Evolutionary conservation across 257 asterid species (phyloP), one percentile per base, ranked within the genome.

Genomic region (Salvia splendens): DNA sequence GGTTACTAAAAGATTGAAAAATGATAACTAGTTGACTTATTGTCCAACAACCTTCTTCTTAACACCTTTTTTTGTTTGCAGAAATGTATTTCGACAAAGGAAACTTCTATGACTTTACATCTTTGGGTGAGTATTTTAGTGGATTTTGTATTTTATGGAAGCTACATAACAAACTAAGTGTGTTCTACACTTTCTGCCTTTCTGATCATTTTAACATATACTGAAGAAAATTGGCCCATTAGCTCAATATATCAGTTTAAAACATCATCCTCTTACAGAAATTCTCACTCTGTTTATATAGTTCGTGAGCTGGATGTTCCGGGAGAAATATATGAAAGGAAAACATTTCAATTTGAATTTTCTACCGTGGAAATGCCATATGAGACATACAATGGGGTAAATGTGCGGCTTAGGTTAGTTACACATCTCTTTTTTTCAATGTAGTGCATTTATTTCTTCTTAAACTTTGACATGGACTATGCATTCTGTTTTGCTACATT

Each of bases 311-410:
- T 88, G 77, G 94, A 91, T 77, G 90, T 91, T 76, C 97, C 97
- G 75, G 97, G 97, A 67, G 99, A 93, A 79, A 76, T 93, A 61
- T 93, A 90, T 74, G 99, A 93, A 78, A 72, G 97, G 64, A 93
- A 90, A 82, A 82, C 95, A 36, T 93, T 80, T 83, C 96, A 92
- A n/a, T 93, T 93, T 78, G 97, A 93, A 70, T 93, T 93, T 82
- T 90, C 99, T 57, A 78, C 95, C n/a, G 97, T 93, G 77, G 99
- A 93, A 82, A 93, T 93, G 99, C 99, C 99, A 50, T 86, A 88
- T 30, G 99, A 93, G 76, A 85, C 99, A 43, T 93, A 93, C 74
- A 93, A 86, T 73, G 97, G 99, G 79, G 86, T 81, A 17, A 90
- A 93, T 68, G 97, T 90, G 63, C 86, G 99, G 67, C 97, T 93